Base-by-base conservation (phyloP, 2,329 filamentous ascomycete genomes). In the Coniochaeta sp. region DNA sequence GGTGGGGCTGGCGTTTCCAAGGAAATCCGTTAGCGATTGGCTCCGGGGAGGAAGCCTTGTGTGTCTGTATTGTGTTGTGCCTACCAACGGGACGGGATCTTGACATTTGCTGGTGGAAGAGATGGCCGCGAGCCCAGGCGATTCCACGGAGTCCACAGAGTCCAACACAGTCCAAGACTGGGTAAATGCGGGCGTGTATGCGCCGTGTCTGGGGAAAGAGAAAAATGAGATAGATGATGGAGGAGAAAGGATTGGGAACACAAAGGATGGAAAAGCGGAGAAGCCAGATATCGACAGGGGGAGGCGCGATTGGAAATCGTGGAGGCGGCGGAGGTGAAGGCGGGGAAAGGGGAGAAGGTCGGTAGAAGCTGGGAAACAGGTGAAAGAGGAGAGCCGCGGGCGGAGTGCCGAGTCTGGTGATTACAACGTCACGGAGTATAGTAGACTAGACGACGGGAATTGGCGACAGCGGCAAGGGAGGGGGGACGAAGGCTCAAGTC, bases 301-400 rank as follows among this genome's bases (percentile, higher is more conserved):
- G 63, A 59, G 19, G 16, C 19, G 11, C 33, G 56, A 44, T 38
- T 66, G 61, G 60, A 61, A 62, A 62, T 63, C 63, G 61, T 65
- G 63, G 64, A 61, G 64, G 66, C 65, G 66, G 67, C 67, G 63
- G 57, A 62, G 62, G 64, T 65, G 65, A 64, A 66, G 63, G 67
- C 71, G 67, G 67, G 70, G 69, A 70, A 70, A 68, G 69, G 67
- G 67, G 67, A 61, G 61, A 65, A 58, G 62, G 38, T 52, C 57
- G 57, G 40, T 50, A 65, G 63, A 63, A 65, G 61, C 17, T 59
- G 59, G 61, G 63, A 24, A 24, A 59, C 60, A 59, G 61, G 59
- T 59, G 44, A 54, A 59, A 38, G 44, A 59, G 38, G 54, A 60
- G 24, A 47, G 43, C 43, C 43, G 43, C 43, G 43, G 43, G 22